Percentiles rank a stretch among this genome's conserved stretches.
These are phyloP conservation scores for Toxicodendron radicans DNA, from an alignment of 345 rosid genomes.

Conservation along the genomic window DNA sequence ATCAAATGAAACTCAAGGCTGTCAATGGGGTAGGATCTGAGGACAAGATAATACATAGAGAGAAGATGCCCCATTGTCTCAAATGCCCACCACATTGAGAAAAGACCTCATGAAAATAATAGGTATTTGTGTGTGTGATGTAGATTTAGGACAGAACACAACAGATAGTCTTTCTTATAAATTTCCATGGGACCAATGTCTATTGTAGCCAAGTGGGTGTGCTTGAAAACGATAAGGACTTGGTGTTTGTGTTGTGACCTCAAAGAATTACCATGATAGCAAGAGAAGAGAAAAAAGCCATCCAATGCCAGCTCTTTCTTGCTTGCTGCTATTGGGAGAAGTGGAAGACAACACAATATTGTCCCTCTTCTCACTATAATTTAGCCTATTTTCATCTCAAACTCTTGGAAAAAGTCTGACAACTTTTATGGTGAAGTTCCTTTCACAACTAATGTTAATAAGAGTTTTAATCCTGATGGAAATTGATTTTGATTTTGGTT, in stretches of 20 bases:
- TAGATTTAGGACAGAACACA: constrained; percentile 6
- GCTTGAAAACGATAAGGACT: constrained; percentile 23
- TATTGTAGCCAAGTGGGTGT: neutral
- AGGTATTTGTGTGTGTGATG: neutral
- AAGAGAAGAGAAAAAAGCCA: neutral
- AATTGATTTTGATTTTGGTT: neutral
- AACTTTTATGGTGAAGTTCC: constrained; percentile 22
- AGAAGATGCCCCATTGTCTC: constrained; percentile 22
- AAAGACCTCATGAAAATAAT: constrained; percentile 3
- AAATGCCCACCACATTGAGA: constrained; percentile 20
- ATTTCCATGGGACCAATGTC: constrained; percentile 12
- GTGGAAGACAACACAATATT: constrained; percentile 28
- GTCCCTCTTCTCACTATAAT: constrained; percentile 10
- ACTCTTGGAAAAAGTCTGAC: constrained; percentile 15
- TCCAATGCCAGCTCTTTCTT: constrained; percentile 15
- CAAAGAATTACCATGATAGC: constrained; percentile 7
- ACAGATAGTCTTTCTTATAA: constrained; percentile 11
- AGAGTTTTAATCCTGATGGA: neutral
- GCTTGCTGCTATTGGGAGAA: constrained; percentile 5
- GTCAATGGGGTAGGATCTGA: constrained; percentile 22
- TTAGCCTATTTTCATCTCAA: neutral
- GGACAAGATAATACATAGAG: constrained; percentile 9
- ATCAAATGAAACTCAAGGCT: constrained; percentile 19
- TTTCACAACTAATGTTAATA: neutral
- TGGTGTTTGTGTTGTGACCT: constrained; percentile 2